Conservation (phyloP, 371 early-diverging fungal species). For the Dinochytrium kinnereticum region DNA sequence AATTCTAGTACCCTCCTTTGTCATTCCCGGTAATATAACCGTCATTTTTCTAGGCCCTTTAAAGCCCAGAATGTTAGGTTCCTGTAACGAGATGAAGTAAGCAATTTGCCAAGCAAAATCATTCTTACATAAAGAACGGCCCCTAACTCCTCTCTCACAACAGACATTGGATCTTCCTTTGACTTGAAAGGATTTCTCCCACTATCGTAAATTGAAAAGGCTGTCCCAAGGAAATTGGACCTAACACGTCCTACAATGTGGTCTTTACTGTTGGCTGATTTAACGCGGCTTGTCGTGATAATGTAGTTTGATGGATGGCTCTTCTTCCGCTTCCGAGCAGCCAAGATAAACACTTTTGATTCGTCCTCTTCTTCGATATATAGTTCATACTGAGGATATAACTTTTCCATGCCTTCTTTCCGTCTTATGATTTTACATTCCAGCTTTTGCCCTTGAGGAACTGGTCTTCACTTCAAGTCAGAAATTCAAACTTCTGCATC, state of each 20-base stretch:
- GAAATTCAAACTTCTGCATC: background rate
- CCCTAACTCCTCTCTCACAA: constrained; percentile 65
- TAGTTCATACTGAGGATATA: constrained; percentile 77
- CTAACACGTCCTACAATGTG: constrained; percentile 66
- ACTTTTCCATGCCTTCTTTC: constrained; percentile 68
- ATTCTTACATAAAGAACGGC: constrained; percentile 80
- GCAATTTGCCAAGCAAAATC: too few species aligned
- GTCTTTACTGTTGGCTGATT: constrained; percentile 32
- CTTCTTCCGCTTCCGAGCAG: constrained; percentile 74
- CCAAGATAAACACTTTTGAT: constrained; percentile 59
- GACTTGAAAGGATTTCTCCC: constrained; percentile 59
- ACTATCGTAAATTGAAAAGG: constrained; percentile 76
- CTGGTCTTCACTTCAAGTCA: constrained; percentile 57
- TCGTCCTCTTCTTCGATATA: constrained; percentile 65
- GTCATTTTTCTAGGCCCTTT: constrained; percentile 95
- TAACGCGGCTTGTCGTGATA: constrained; percentile 58
- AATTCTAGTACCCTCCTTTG: constrained; percentile 65
- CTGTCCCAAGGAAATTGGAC: constrained; percentile 88
- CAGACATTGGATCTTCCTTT: constrained; percentile 33
- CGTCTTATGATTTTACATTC: constrained; percentile 77
- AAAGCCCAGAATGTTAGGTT: constrained; percentile 87
- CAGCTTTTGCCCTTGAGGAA: constrained; percentile 73
- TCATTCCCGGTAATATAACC: constrained; percentile 76
- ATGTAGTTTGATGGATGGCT: constrained; percentile 75
- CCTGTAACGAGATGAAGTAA: constrained; percentile 63